Evolutionary conservation across 352 stramenopile genomes (phyloP).

Genomic region (Phytophthora nicotianae): DNA sequence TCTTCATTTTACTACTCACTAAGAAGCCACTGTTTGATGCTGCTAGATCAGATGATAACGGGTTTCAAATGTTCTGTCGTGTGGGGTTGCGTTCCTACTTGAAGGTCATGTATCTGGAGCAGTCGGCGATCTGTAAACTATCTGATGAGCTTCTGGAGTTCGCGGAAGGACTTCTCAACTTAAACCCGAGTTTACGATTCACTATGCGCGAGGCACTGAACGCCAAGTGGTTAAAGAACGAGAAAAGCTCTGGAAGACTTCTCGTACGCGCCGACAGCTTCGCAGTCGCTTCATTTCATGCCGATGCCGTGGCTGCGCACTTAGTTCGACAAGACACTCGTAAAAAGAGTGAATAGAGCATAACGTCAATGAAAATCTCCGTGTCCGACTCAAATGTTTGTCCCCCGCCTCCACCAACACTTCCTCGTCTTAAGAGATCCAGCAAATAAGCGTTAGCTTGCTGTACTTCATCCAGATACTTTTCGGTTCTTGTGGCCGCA

Average conservation of each 20-base stretch:
- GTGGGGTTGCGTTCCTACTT: conserved; percentile 59
- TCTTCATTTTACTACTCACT: conserved; percentile 63
- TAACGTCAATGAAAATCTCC: not conserved
- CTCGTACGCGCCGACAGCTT: conserved; percentile 11
- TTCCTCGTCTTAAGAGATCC: not conserved
- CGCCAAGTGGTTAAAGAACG: conserved; percentile 55
- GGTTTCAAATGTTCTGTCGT: conserved; percentile 55
- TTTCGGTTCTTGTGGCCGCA: not conserved
- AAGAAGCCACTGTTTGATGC: conserved; percentile 65
- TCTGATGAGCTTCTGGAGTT: conserved; percentile 73
- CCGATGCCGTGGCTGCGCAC: conserved; percentile 14
- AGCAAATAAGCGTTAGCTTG: not conserved
- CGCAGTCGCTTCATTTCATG: conserved; percentile 13
- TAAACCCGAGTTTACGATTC: conserved; percentile 83
- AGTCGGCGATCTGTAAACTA: conserved; percentile 60
- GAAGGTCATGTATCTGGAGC: conserved; percentile 69
- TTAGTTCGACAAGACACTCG: not conserved
- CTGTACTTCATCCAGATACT: not conserved
- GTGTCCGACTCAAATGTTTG: not conserved
- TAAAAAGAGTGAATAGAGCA: not conserved
- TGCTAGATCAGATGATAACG: conserved; percentile 47
- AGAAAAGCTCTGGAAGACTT: conserved; percentile 13
- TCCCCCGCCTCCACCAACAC: no score
- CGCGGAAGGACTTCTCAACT: conserved; percentile 81
- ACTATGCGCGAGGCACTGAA: conserved; percentile 73